Evolutionary conservation across 164 flowering plant genomes (phyloP).

Genomic region (Vitis riparia): DNA sequence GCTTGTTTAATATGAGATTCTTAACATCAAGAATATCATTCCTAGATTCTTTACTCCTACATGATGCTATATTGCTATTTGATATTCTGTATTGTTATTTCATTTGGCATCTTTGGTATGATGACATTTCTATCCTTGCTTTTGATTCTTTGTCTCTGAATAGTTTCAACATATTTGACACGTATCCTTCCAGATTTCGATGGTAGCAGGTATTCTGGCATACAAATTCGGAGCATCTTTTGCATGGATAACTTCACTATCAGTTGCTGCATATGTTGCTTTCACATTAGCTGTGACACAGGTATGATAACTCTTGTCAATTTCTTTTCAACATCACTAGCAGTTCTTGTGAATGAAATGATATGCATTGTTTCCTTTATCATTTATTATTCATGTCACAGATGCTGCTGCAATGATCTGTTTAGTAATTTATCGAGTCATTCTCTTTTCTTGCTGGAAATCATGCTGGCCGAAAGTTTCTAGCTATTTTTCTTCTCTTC

Average conservation of each 20-base stretch:
- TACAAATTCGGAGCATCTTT: conserved; percentile 95
- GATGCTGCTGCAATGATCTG: no score
- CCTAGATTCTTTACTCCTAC: background rate
- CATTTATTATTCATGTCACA: background rate
- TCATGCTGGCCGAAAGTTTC: no score
- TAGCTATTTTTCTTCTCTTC: background rate
- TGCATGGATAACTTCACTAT: conserved; percentile 95
- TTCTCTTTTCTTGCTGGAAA: background rate
- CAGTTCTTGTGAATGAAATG: background rate
- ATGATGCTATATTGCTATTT: background rate
- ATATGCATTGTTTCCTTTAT: background rate
- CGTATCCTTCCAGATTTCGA: conserved; percentile 72
- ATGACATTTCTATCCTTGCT: background rate
- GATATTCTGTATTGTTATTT: background rate
- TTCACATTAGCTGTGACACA: conserved; percentile 90
- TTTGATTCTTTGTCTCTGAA: conserved; percentile 3
- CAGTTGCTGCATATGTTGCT: conserved; percentile 83
- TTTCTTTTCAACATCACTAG: background rate
- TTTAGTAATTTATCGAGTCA: background rate
- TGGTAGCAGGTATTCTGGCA: conserved; percentile 99
- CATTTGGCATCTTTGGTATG: background rate
- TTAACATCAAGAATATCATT: background rate
- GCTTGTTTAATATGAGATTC: conserved; percentile 1
- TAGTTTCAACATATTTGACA: conserved; percentile 25
- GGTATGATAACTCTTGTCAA: conserved; percentile 35